Percentiles rank a stretch among this genome's conserved stretches.
Conservation (phyloP, 192 early-diverging fungal genomes). For the Coemansia sp. region DNA sequence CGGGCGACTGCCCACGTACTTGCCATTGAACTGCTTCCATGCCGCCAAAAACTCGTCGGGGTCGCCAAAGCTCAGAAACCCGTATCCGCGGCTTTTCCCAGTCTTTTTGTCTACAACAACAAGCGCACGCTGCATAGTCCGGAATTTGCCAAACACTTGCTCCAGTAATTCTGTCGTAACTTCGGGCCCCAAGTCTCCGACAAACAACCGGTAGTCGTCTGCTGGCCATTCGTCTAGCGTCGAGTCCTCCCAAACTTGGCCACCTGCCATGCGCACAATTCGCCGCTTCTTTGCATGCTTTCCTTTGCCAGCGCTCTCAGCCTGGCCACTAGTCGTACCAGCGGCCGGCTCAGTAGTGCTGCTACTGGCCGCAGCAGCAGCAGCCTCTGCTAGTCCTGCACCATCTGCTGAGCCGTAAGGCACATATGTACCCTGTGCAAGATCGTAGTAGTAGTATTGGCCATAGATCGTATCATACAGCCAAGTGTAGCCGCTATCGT, state of each 20-base stretch:
- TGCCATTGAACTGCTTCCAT: constrained; percentile 96
- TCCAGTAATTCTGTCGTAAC: constrained; percentile 82
- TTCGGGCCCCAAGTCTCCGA: constrained; percentile 93
- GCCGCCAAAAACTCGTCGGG: constrained; percentile 91
- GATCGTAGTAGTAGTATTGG: constrained; percentile 57
- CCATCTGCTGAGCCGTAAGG: constrained; percentile 17
- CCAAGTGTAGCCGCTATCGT: constrained; percentile 48
- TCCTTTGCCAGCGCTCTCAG: constrained; percentile 29
- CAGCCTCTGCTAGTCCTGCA: not conserved
- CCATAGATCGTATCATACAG: constrained; percentile 35
- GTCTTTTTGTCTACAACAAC: constrained; percentile 88
- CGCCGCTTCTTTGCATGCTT: constrained; percentile 64
- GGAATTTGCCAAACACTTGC: constrained; percentile 86
- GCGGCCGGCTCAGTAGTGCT: not conserved
- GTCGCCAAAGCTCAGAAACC: constrained; percentile 92
- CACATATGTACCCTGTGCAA: constrained; percentile 22
- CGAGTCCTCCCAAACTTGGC: constrained; percentile 92
- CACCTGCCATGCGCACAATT: constrained; percentile 82
- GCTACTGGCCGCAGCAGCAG: not conserved
- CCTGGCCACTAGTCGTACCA: not conserved
- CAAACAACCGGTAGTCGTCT: constrained; percentile 93
- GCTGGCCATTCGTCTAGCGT: constrained; percentile 86
- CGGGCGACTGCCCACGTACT: constrained; percentile 94
- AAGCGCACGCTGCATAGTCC: constrained; percentile 75
- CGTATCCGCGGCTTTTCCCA: constrained; percentile 88